Conservation (phyloP, 1,139 yeast species). For the Yamadazyma atlantica region DNA sequence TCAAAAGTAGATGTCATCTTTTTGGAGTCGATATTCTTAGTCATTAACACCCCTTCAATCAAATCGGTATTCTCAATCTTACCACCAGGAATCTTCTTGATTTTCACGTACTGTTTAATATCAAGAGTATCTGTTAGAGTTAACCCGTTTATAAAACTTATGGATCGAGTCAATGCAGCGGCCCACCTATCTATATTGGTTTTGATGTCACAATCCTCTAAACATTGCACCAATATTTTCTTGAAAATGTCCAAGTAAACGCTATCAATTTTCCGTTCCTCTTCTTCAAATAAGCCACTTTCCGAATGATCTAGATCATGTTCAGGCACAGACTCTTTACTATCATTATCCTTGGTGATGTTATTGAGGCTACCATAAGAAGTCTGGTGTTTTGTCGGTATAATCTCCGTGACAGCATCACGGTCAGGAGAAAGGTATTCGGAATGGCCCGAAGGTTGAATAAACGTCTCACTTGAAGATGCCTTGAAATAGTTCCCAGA, state of each 20-base stretch:
- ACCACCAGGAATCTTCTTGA: conserved; percentile 83
- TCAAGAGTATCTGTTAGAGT: conserved; percentile 72
- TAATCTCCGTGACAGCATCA: conserved; percentile 1
- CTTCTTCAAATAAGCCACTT: conserved; percentile 12
- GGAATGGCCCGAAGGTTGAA: conserved; percentile 2
- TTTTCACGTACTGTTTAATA: conserved; percentile 81
- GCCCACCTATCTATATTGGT: conserved; percentile 47
- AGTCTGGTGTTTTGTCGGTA: conserved; percentile 10
- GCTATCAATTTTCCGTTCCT: conserved; percentile 6
- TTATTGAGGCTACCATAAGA: conserved; percentile 12
- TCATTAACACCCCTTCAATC: conserved; percentile 79
- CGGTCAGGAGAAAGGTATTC: conserved; percentile 6
- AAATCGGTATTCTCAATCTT: conserved; percentile 56
- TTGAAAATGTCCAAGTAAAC: conserved; percentile 27
- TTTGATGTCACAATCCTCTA: conserved; percentile 53
- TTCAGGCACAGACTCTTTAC: no score
- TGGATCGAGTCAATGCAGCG: conserved; percentile 22
- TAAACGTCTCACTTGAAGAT: conserved; percentile 3
- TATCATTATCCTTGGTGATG: conserved; percentile 1
- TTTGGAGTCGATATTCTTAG: conserved; percentile 81
- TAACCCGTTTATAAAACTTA: conserved; percentile 27
- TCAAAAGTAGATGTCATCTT: conserved; percentile 65
- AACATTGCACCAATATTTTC: conserved; percentile 58
- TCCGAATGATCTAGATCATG: conserved; percentile 2
- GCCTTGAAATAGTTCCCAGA: conserved; percentile 8